Evolutionary conservation across 2,329 filamentous ascomycete genomes (phyloP).

Genomic region (Arthrinium phaeospermum): DNA sequence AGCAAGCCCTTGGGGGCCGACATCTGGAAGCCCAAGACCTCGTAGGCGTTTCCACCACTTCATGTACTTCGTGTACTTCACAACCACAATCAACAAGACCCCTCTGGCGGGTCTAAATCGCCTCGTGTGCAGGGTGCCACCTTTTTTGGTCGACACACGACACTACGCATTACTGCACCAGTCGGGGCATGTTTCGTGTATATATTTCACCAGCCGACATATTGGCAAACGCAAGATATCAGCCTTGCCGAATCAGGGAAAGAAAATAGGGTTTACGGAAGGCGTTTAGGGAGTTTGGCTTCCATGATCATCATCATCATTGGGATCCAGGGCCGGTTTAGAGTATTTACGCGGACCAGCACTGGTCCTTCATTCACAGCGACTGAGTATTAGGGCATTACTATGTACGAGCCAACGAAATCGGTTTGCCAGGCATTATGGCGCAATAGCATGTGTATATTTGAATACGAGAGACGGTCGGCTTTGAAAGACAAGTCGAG

Average conservation of each 20-base stretch:
- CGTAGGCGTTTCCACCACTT: slow-evolving; percentile 22
- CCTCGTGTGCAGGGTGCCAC: neutral
- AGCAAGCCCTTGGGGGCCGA: slow-evolving; percentile 65
- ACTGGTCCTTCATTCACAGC: slow-evolving; percentile 8
- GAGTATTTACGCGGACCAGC: slow-evolving; percentile 7
- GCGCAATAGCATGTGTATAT: neutral
- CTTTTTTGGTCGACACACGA: neutral
- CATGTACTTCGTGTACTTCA: neutral
- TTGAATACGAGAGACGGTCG: slow-evolving; percentile 7
- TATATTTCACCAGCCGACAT: slow-evolving; percentile 4
- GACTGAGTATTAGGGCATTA: slow-evolving; percentile 5
- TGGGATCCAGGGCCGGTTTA: neutral
- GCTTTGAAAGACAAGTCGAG: slow-evolving; percentile 13
- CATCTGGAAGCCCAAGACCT: slow-evolving; percentile 55
- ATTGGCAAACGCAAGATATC: slow-evolving; percentile 4
- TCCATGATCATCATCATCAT: neutral
- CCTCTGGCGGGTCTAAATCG: neutral
- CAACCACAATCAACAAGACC: neutral
- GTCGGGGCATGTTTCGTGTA: slow-evolving; percentile 9
- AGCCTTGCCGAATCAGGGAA: slow-evolving; percentile 4
- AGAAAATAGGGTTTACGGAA: neutral
- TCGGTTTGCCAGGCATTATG: neutral
- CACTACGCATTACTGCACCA: neutral
- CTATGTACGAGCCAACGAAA: slow-evolving; percentile 1
- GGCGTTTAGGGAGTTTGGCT: slow-evolving; percentile 13